These are phyloP conservation scores for Xylariaceae sp. DNA, from an alignment of 2,329 filamentous ascomycete species.

Conservation along the genomic window DNA sequence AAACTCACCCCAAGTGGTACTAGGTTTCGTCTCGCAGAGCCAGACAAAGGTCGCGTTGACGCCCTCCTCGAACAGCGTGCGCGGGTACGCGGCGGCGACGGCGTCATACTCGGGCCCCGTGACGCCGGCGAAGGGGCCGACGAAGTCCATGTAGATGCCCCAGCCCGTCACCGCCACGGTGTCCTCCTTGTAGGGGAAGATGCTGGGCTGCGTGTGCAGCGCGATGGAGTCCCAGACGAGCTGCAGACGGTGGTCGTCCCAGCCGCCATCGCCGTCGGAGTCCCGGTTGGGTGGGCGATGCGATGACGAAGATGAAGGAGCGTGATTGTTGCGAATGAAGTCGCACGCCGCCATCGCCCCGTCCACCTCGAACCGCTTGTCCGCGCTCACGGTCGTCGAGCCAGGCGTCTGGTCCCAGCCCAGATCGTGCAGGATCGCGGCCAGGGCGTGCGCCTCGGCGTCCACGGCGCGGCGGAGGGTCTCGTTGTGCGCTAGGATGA, in stretches of 20 bases:
- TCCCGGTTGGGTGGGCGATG: too few relatives aligned
- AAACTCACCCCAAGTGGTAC: conserved; percentile 31
- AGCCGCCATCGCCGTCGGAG: conserved; percentile 25
- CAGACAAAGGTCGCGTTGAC: conserved; percentile 35
- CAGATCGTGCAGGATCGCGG: conserved; percentile 38
- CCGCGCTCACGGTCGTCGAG: conserved; percentile 32
- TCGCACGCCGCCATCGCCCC: conserved; percentile 39
- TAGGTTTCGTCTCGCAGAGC: conserved; percentile 37
- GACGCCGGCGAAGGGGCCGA: conserved; percentile 29
- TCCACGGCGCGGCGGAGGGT: conserved; percentile 31
- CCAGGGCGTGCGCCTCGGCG: conserved; percentile 37
- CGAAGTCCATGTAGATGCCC: conserved; percentile 36
- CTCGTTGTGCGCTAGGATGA: conserved; percentile 11
- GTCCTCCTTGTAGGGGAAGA: conserved; percentile 38
- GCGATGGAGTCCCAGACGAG: conserved; percentile 46
- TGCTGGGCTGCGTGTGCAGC: conserved; percentile 35
- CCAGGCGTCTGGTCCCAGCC: conserved; percentile 35
- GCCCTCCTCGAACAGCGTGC: conserved; percentile 28
- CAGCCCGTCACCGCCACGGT: conserved; percentile 32
- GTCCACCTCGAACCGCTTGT: conserved; percentile 47
- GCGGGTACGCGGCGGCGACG: conserved; percentile 33
- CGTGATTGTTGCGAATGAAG: conserved; percentile 29
- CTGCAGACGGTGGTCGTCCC: conserved; percentile 35
- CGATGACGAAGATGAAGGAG: too few relatives aligned
- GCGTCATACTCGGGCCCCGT: conserved; percentile 30